phyloP scores from a whole-genome alignment of 1,284 basidiomycete genomes.

The Microbotryomycetes sp. region DNA sequence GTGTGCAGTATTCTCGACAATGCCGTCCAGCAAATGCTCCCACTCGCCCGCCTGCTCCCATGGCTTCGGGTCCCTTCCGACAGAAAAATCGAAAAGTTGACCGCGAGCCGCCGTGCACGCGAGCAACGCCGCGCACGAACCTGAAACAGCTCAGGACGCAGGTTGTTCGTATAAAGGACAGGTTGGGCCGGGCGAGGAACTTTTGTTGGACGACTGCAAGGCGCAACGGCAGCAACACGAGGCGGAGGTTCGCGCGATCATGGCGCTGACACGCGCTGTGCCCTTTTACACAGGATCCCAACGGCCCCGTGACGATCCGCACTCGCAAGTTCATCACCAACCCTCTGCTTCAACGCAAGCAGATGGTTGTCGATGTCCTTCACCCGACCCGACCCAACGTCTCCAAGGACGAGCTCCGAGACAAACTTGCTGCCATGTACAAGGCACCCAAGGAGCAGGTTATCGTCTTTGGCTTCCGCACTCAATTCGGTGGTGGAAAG shows the following conservation, averaged over 20 bases:
- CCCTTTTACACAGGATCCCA: conserved; percentile 21
- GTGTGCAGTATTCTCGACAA: neutral
- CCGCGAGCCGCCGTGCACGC: no score
- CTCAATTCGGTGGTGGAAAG: conserved; percentile 96
- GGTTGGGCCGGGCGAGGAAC: neutral
- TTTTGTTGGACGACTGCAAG: neutral
- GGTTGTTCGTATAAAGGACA: no score
- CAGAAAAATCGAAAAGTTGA: neutral
- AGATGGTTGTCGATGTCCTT: conserved; percentile 48
- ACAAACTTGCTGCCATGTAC: conserved; percentile 75
- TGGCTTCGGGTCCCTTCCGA: neutral
- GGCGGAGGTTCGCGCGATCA: neutral
- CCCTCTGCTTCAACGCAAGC: conserved; percentile 82
- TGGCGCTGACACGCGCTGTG: neutral
- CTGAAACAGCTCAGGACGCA: no score
- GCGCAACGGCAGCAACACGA: neutral
- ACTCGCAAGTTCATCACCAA: conserved; percentile 99
- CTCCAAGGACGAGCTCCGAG: conserved; percentile 83
- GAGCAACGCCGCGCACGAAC: no score
- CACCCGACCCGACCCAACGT: conserved; percentile 95
- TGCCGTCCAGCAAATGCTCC: no score
- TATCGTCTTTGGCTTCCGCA: conserved; percentile 57
- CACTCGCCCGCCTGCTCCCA: no score
- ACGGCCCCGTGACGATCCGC: conserved; percentile 90
- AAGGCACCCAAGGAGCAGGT: conserved; percentile 57